Percentiles rank a stretch among this genome's conserved stretches.
phyloP scores from a whole-genome alignment of 1,284 basidiomycete species.

The Trichosporon sp. region DNA sequence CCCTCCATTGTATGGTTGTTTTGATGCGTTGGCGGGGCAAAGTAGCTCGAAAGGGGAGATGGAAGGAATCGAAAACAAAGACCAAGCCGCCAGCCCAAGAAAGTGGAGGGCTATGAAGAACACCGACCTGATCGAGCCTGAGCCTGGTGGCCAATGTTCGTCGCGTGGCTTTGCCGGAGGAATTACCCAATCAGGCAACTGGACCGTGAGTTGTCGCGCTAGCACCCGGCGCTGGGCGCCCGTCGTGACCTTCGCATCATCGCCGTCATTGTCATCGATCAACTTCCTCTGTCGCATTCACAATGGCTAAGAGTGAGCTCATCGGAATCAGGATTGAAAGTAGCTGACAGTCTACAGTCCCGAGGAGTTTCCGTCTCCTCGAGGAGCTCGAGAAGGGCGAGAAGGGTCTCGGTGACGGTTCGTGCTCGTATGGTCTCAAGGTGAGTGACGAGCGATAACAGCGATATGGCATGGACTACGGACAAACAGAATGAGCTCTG shows the following conservation, averaged over 20 bases:
- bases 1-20: slow-evolving; percentile 36
- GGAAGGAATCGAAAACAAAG: not conserved
- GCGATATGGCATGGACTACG: not conserved
- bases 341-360: slow-evolving; percentile 57
- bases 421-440: slow-evolving; percentile 89
- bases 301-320: not conserved
- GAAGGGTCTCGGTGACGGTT: slow-evolving; percentile 97
- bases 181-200: not conserved
- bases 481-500: not conserved
- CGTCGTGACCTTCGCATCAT: not conserved
- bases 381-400: slow-evolving; percentile 99
- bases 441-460: slow-evolving; percentile 31
- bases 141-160: not conserved
- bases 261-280: not conserved
- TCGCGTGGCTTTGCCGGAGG: not conserved
- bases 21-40: not conserved
- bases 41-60: not conserved
- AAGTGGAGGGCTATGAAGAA: slow-evolving; percentile 2
- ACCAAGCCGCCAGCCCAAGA: too few relatives aligned
- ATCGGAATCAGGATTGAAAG: too few relatives aligned
- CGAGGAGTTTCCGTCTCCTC: slow-evolving; percentile 89
- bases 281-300: not conserved
- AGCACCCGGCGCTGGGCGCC: not conserved
- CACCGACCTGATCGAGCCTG: not conserved
- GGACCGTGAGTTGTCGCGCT: not conserved